These are phyloP conservation scores for Bruguiera gymnorhiza DNA, from an alignment of 345 rosid species.

Conservation along the genomic window DNA sequence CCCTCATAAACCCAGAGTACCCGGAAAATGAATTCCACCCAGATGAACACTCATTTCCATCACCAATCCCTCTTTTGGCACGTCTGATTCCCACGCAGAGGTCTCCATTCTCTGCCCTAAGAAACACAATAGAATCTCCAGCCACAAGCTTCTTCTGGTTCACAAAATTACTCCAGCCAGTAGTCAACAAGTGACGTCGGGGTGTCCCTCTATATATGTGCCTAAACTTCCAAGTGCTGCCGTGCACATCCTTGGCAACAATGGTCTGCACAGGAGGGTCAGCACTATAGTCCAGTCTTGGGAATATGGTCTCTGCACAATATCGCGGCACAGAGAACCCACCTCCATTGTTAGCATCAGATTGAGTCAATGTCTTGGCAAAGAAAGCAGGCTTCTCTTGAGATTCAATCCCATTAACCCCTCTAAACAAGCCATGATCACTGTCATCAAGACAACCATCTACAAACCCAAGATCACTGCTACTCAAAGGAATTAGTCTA, in stretches of 20 bases:
- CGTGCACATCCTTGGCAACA: constrained; percentile 89
- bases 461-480: constrained; percentile 28
- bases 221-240: constrained; percentile 86
- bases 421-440: constrained; percentile 33
- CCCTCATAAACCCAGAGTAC: constrained; percentile 55
- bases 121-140: constrained; percentile 87
- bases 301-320: constrained; percentile 97
- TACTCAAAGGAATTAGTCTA: constrained; percentile 50
- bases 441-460: constrained; percentile 26
- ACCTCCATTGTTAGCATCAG: constrained; percentile 98
- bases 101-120: constrained; percentile 82
- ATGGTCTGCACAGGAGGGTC: constrained; percentile 98
- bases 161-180: constrained; percentile 98
- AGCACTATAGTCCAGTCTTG: constrained; percentile 69
- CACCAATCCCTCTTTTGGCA: constrained; percentile 74
- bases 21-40: constrained; percentile 70
- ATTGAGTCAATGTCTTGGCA: constrained; percentile 92
- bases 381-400: constrained; percentile 75
- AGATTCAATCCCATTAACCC: constrained; percentile 34
- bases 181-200: constrained; percentile 87
- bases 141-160: constrained; percentile 97
- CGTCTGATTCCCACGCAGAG: constrained; percentile 90
- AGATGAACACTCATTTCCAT: constrained; percentile 56
- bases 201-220: constrained; percentile 97
- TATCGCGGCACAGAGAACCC: constrained; percentile 98